Conservation (phyloP, 75 land plant genomes). For the Cupressus sempervirens region DNA sequence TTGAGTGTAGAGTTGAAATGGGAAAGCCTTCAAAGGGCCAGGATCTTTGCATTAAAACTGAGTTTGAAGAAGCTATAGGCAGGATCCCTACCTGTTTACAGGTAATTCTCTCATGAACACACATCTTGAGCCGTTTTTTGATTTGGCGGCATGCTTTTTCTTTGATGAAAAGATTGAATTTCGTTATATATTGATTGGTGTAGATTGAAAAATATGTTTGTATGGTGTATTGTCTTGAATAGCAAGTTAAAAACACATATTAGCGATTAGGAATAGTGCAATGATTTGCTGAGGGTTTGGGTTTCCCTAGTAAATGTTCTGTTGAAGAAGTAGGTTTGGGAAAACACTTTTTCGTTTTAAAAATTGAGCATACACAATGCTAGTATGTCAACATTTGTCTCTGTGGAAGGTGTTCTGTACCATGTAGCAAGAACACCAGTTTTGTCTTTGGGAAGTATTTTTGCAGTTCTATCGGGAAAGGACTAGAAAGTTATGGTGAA, state of each 20-base stretch:
- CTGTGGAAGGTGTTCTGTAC: neutral
- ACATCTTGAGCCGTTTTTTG: neutral
- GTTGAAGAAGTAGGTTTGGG: neutral
- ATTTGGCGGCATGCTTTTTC: neutral
- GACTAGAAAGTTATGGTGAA: neutral
- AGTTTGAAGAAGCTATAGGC: neutral
- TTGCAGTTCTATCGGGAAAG: neutral
- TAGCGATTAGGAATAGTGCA: neutral
- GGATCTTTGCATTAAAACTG: neutral
- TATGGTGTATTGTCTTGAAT: neutral
- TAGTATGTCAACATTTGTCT: neutral
- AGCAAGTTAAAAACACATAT: neutral
- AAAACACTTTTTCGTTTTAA: neutral
- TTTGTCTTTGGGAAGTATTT: neutral
- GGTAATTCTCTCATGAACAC: neutral
- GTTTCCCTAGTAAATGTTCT: neutral
- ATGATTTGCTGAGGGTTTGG: neutral
- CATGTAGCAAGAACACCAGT: neutral
- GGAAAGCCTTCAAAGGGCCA: neutral
- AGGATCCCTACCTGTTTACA: neutral
- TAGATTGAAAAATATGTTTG: neutral
- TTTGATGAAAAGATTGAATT: neutral
- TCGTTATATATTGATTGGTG: neutral
- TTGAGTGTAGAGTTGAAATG: slow-evolving; percentile 5
- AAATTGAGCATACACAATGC: neutral